Evolutionary conservation across 164 flowering plant genomes (phyloP).

Genomic region (Chimonanthus salicifolius): DNA sequence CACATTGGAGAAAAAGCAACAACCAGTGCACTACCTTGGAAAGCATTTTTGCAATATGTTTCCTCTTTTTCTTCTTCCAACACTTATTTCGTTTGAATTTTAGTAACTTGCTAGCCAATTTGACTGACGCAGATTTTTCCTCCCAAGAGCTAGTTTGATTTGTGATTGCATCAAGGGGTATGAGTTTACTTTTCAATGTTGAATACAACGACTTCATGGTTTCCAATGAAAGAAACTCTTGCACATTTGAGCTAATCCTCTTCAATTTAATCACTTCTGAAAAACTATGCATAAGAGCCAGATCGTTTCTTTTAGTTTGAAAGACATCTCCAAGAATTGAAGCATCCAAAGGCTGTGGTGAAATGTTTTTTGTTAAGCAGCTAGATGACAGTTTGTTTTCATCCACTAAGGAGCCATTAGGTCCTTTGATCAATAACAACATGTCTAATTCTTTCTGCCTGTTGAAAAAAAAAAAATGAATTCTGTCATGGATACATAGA

Average conservation of each 20-base stretch:
- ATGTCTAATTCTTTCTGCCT: conserved; percentile 69
- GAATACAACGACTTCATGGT: conserved; percentile 54
- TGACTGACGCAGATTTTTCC: conserved; percentile 66
- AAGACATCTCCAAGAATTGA: background rate
- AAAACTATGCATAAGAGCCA: conserved; percentile 21
- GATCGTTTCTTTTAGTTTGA: background rate
- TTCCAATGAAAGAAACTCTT: conserved; percentile 49
- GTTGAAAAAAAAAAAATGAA: background rate
- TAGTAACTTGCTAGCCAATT: conserved; percentile 44
- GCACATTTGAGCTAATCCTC: conserved; percentile 33
- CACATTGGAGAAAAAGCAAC: conserved; percentile 3
- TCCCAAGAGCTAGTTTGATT: conserved; percentile 70
- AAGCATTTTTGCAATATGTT: conserved; percentile 48
- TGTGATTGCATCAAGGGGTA: conserved; percentile 55
- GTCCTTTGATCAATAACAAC: conserved; percentile 34
- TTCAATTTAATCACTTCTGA: conserved; percentile 37
- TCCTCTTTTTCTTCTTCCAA: conserved; percentile 86
- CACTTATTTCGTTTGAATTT: conserved; percentile 68
- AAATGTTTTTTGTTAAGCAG: background rate
- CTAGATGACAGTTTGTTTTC: conserved; percentile 8
- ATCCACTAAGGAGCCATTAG: conserved; percentile 14
- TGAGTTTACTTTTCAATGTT: conserved; percentile 53
- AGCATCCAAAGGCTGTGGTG: background rate
- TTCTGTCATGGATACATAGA: background rate
- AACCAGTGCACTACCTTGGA: conserved; percentile 41